These are phyloP conservation scores for Ogataea wickerhamii DNA, from an alignment of 805 yeast species.

Conservation along the genomic window DNA sequence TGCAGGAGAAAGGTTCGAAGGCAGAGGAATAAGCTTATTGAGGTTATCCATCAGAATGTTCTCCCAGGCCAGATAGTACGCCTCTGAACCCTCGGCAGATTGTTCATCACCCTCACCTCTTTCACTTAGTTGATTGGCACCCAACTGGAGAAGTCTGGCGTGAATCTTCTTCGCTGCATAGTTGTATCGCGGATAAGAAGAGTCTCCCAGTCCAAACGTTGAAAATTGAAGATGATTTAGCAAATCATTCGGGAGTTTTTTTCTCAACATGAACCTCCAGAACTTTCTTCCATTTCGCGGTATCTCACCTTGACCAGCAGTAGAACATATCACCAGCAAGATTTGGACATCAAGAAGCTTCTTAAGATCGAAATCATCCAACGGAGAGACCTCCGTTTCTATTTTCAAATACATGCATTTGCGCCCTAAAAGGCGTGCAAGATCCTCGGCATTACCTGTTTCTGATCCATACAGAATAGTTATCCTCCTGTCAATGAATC, in stretches of 20 bases:
- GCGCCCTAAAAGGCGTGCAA: conserved; percentile 61
- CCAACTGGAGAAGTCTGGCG: conserved; percentile 72
- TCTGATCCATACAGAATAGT: conserved; percentile 85
- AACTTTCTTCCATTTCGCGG: conserved; percentile 74
- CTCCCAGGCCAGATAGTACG: conserved; percentile 75
- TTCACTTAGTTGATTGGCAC: conserved; percentile 66
- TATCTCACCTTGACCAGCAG: conserved; percentile 94
- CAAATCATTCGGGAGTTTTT: conserved; percentile 56
- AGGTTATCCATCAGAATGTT: conserved; percentile 39
- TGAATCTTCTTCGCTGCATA: conserved; percentile 85
- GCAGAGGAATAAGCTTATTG: conserved; percentile 33
- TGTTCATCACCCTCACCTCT: conserved; percentile 90
- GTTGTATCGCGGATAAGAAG: conserved; percentile 84
- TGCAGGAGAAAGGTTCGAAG: conserved; percentile 29
- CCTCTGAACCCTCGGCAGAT: conserved; percentile 72
- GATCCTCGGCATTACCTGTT: conserved; percentile 88
- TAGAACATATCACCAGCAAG: conserved; percentile 67
- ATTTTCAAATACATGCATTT: conserved; percentile 53
- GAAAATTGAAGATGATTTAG: conserved; percentile 61
- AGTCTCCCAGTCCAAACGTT: conserved; percentile 89
- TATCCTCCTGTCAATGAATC: conserved; percentile 26
- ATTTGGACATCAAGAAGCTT: conserved; percentile 46
- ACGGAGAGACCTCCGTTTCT: conserved; percentile 43
- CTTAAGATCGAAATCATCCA: conserved; percentile 60
- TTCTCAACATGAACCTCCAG: conserved; percentile 70